These are phyloP conservation scores for Saccharomycopsis fermentans DNA, from an alignment of 805 yeast species.

Conservation along the genomic window DNA sequence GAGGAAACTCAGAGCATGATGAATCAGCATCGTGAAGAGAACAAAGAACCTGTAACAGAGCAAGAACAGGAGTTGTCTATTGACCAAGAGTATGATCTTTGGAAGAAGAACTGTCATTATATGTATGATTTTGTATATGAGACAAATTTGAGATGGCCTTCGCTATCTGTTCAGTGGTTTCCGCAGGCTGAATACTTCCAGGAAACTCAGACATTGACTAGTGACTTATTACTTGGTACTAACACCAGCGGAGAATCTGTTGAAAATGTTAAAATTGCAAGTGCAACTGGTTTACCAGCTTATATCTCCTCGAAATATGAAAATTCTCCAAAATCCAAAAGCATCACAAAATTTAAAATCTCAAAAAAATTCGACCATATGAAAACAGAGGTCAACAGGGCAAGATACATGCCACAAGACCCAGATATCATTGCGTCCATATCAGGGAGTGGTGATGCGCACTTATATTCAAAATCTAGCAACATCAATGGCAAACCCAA, in stretches of 20 bases:
- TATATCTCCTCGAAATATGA: slow-evolving; percentile 22
- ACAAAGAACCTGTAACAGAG: slow-evolving; percentile 3
- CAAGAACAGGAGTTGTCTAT: slow-evolving; percentile 24
- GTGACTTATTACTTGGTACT: slow-evolving; percentile 56
- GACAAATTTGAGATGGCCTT: slow-evolving; percentile 75
- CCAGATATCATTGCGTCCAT: slow-evolving; percentile 50
- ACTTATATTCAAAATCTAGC: slow-evolving; percentile 36
- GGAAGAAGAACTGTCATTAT: slow-evolving; percentile 72
- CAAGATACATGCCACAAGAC: slow-evolving; percentile 58
- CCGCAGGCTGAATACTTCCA: slow-evolving; percentile 31
- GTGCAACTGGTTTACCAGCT: slow-evolving; percentile 40
- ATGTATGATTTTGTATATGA: slow-evolving; percentile 81
- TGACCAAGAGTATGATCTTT: slow-evolving; percentile 56
- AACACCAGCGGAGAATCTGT: slow-evolving; percentile 63
- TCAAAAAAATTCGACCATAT: slow-evolving; percentile 47
- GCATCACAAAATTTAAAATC: slow-evolving; percentile 47
- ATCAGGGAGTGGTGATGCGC: slow-evolving; percentile 54
- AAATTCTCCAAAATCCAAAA: slow-evolving; percentile 22
- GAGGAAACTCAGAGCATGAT: background rate
- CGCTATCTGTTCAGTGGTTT: slow-evolving; percentile 69
- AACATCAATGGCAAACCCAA: slow-evolving; percentile 22
- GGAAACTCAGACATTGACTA: slow-evolving; percentile 29
- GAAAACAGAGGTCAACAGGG: slow-evolving; percentile 59
- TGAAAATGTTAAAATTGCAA: slow-evolving; percentile 58
- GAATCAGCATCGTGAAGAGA: background rate